Base-by-base conservation (phyloP, 768 basidiomycete genomes). In the Trametes villosa region DNA sequence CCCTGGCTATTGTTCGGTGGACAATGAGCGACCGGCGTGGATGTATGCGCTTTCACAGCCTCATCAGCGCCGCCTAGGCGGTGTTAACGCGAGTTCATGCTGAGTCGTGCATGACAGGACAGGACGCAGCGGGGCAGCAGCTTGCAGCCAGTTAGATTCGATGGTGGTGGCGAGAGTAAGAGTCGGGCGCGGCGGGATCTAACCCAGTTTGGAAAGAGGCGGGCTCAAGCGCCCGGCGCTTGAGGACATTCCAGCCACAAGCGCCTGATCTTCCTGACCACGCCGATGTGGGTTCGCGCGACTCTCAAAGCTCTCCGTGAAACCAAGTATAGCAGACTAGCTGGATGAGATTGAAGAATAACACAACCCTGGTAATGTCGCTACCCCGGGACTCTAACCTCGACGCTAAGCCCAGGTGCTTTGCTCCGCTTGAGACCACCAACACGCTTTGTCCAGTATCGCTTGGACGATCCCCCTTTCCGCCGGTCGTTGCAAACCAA, bases 1-100 rank as follows among this genome's bases (percentile, higher is more conserved):
- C 33, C 44, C 51, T 57, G 45, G 36, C 44, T 53, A 53, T 59
- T 53, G 51, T 59, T 53, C 59, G 12, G 12, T 15, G 50, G 40
- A 59, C 59, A 59, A 59, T 59, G 51, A 36, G 8, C 36, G 13
- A 33, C n/a, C 53, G 36, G 36, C 36, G 12, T 3, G 36, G 36
- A 38, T 4, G 27, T 9, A 33, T 24, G 11, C n/a, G n/a, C n/a
- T n/a, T n/a, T n/a, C n/a, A n/a, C n/a, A n/a, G n/a, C n/a, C n/a
- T n/a, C n/a, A n/a, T n/a, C n/a, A n/a, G n/a, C n/a, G n/a, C n/a
- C n/a, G n/a, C n/a, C n/a, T n/a, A n/a, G n/a, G n/a, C n/a, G n/a
- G n/a, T n/a, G n/a, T n/a, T n/a, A n/a, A n/a, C 42, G n/a, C 9
- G 24, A 45, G 9, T 7, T 26, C 44, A 4, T 45, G 13, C 4